phyloP scores from a whole-genome alignment of 768 basidiomycete genomes.

The Hygrophorus pudorinus region DNA sequence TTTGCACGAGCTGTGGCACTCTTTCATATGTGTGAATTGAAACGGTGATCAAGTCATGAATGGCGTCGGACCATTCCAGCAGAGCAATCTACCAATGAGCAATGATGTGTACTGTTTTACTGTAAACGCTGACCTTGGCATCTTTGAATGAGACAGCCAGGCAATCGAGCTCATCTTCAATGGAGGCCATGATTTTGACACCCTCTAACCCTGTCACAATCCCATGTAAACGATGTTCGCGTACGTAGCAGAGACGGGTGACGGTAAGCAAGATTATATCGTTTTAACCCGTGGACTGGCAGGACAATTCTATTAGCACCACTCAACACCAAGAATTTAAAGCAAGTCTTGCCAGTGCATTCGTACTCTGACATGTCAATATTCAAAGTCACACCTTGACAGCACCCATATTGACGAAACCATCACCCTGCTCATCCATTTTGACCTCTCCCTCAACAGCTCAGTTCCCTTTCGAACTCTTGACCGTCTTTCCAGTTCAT shows the following conservation, averaged over 20 bases:
- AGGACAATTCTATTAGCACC: conserved; percentile 7
- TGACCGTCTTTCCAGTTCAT: conserved; percentile 48
- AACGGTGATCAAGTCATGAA: conserved; percentile 81
- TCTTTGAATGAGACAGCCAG: conserved; percentile 90
- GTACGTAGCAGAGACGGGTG: conserved; percentile 65
- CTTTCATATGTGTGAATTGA: conserved; percentile 98
- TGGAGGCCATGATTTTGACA: conserved; percentile 66
- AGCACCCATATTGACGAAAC: conserved; percentile 55
- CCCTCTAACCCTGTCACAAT: conserved; percentile 78
- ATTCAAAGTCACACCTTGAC: conserved; percentile 59
- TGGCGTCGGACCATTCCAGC: conserved; percentile 82
- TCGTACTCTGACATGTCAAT: conserved; percentile 16
- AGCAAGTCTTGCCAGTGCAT: not conserved
- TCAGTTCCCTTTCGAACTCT: conserved; percentile 52
- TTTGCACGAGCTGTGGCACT: conserved; percentile 67
- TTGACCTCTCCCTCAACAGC: conserved; percentile 70
- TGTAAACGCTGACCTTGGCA: conserved; percentile 61
- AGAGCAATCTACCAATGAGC: conserved; percentile 62
- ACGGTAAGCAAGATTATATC: conserved; percentile 40
- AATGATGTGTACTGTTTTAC: not conserved
- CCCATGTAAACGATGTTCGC: conserved; percentile 78
- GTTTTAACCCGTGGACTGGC: conserved; percentile 45
- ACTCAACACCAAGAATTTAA: conserved; percentile 2
- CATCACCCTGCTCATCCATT: conserved; percentile 71
- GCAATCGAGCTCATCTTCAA: conserved; percentile 77